Evolutionary conservation across 202 grass and related monocot species (phyloP).

Genomic region (Carex arenaria): DNA sequence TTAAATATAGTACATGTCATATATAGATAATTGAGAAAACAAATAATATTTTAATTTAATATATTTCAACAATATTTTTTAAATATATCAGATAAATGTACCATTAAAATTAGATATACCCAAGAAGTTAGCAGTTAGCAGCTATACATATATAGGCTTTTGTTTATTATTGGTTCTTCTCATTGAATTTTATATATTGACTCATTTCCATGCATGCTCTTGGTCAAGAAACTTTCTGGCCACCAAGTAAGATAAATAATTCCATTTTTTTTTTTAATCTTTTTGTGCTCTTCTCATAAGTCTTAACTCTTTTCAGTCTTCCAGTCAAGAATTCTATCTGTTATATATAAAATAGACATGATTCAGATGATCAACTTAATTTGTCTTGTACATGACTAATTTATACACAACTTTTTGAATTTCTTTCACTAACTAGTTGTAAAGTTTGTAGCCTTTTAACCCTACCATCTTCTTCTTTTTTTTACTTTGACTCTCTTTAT

Average conservation of each 20-base stretch:
- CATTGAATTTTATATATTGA: not conserved
- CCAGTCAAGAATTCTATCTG: not conserved
- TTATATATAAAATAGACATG: not conserved
- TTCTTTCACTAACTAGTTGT: not conserved
- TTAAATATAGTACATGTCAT: too few species aligned
- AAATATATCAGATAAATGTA: too few species aligned
- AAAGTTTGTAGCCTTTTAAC: slow-evolving; percentile 8
- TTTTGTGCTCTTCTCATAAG: not conserved
- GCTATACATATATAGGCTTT: too few species aligned
- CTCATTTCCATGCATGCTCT: not conserved
- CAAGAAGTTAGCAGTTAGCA: too few species aligned
- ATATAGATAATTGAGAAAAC: too few species aligned
- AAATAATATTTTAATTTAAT: too few species aligned
- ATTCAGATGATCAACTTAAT: slow-evolving; percentile 1
- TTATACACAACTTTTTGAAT: not conserved
- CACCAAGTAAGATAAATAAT: not conserved
- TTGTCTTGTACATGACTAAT: not conserved
- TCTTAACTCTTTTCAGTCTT: not conserved
- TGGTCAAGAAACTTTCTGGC: not conserved
- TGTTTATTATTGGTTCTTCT: not conserved
- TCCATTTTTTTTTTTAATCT: not conserved
- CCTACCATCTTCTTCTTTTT: not conserved
- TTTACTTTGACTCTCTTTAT: not conserved
- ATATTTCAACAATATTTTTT: too few species aligned
- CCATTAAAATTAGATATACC: too few species aligned